These are phyloP conservation scores for Cynara cardunculus DNA, from an alignment of 129 eudicot genomes.

Conservation along the genomic window DNA sequence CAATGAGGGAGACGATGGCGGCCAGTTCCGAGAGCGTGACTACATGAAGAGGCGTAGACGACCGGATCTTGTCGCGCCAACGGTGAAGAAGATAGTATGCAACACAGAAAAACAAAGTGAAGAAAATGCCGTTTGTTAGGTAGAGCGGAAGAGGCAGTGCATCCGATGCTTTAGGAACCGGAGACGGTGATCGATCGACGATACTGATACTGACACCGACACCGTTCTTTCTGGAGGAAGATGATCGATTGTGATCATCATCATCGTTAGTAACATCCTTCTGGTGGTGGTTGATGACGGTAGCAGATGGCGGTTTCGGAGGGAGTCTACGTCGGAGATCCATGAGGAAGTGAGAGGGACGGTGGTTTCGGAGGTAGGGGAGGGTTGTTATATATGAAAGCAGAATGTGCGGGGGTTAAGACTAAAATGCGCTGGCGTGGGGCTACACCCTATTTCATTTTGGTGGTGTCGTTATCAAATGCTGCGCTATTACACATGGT, in stretches of 20 bases:
- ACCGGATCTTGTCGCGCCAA: conserved; percentile 72
- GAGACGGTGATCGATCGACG: conserved; percentile 20
- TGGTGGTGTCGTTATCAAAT: conserved; percentile 11
- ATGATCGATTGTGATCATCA: neutral
- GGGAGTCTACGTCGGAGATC: conserved; percentile 38
- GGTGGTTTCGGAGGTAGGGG: conserved; percentile 18
- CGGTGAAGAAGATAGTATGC: conserved; percentile 60
- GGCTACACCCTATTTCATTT: neutral
- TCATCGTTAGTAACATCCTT: neutral
- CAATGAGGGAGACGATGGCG: conserved; percentile 44
- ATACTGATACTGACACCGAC: too few relatives aligned
- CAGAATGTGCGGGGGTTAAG: neutral
- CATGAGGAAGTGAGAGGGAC: conserved; percentile 31
- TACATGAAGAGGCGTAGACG: conserved; percentile 51
- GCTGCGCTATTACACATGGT: conserved; percentile 20
- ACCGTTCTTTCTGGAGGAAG: conserved; percentile 7
- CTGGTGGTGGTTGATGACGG: conserved; percentile 12
- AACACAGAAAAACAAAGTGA: conserved; percentile 63
- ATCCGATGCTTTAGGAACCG: conserved; percentile 59
- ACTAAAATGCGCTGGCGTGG: conserved; percentile 32
- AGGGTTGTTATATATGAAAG: neutral
- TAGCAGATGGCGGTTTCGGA: conserved; percentile 4
- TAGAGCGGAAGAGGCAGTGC: conserved; percentile 65
- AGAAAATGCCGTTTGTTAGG: conserved; percentile 67
- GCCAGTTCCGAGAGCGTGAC: conserved; percentile 50